Conservation (phyloP, 306 rosid species). For the Malus sylvestris region DNA sequence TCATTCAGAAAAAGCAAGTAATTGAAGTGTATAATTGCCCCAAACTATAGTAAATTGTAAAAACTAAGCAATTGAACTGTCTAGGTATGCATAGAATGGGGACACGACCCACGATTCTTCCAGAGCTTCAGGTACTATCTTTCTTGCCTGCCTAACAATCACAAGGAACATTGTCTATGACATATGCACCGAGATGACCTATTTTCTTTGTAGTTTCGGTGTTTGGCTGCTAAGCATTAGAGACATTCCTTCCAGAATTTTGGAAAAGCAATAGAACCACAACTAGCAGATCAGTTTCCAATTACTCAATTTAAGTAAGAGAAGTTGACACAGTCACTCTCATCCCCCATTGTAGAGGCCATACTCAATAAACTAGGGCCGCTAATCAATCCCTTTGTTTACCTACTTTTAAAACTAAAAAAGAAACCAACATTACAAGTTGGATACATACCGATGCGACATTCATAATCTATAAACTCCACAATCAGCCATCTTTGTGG, state of each 20-base stretch:
- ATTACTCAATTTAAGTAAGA: neutral
- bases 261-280: neutral
- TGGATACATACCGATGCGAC: constrained; percentile 13
- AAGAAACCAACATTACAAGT: neutral
- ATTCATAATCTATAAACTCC: neutral
- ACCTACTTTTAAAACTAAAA: neutral
- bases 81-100: neutral
- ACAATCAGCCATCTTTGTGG: constrained; percentile 1
- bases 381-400: neutral
- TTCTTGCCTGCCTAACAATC: no score
- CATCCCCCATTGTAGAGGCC: neutral
- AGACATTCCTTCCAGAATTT: neutral
- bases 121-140: no score
- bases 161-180: no score
- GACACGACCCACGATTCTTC: no score
- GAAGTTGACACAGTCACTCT: neutral
- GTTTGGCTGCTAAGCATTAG: no score
- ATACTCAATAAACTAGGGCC: neutral
- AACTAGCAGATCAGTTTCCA: neutral
- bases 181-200: no score
- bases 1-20: neutral
- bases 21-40: neutral
- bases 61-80: neutral
- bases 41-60: neutral
- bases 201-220: no score